Evolutionary conservation across 495 filamentous ascomycete species (phyloP), one percentile per base, ranked within the genome.

Genomic region (Lindgomyces ingoldianus): DNA sequence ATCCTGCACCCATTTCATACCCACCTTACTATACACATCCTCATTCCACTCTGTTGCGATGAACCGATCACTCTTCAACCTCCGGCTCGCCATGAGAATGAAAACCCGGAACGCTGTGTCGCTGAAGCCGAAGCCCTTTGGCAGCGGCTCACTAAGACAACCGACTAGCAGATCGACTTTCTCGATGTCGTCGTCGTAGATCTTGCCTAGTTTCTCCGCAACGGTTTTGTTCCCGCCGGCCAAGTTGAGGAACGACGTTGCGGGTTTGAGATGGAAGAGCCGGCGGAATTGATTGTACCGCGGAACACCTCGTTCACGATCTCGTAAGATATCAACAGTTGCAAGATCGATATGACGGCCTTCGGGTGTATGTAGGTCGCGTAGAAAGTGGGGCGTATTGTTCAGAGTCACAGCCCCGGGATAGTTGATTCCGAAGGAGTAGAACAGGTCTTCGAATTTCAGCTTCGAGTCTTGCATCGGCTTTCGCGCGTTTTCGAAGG

Each of bases 341-440:
- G 67, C 78, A 12, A 80, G 49, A 62, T 80, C 78, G 42, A 72
- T 61, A 26, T 61, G 57, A 12, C 62, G 46, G 3, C 74, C 73
- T 58, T 76, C 71, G 25, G 76, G 76, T 9, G 62, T 73, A 24
- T 45, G 52, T 0, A 79, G 69, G 36, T 74, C 61, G 48, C 75
- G 73, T 1, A 79, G 60, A 67, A 79, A 80, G 58, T 68, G 25
- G 27, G 77, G 75, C 16, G 62, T 68, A 71, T 80, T 80, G 65
- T 75, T 64, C 55, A 70, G 69, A 8, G 76, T 78, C 42, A 80
- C 76, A 25, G 77, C 76, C 56, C 78, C 78, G 2, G 78, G 78
- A 65, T 78, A 73, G 67, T 76, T 77, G 70, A 79, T 75, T 50
- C 78, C 78, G 62, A 80, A 80, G 50, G 73, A 75, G 73, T 78